phyloP scores from a whole-genome alignment of 208 protist species.

The Leishmania tropica region DNA sequence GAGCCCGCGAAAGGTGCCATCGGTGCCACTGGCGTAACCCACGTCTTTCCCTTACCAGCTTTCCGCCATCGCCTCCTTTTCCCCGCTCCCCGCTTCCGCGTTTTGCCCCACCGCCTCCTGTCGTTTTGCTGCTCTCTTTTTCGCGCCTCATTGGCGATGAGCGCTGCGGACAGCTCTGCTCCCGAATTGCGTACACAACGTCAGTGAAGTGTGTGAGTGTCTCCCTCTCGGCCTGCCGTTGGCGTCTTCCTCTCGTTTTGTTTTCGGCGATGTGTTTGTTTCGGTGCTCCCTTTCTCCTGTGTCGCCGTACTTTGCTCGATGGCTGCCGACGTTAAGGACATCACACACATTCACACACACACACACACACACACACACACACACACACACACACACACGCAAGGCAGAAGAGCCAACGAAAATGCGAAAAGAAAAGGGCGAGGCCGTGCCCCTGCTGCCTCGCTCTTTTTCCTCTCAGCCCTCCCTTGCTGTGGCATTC shows the following conservation, averaged over 20 bases:
- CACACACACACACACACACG: background rate
- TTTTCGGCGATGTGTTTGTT: background rate
- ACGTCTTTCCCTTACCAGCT: background rate
- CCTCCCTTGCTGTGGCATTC: background rate
- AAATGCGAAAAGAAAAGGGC: background rate
- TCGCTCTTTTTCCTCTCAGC: background rate
- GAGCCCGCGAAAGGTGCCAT: background rate
- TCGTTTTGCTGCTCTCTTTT: background rate
- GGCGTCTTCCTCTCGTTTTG: background rate
- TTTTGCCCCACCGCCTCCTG: background rate
- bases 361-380: too few relatives aligned
- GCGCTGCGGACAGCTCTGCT: background rate
- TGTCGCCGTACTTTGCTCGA: background rate
- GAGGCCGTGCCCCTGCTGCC: background rate
- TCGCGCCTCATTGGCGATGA: background rate
- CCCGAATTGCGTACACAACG: background rate
- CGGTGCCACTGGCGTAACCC: background rate
- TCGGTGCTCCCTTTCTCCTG: background rate
- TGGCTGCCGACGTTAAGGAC: background rate
- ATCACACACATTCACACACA: background rate
- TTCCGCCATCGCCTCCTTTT: background rate
- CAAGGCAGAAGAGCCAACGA: background rate
- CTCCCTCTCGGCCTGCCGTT: constrained; percentile 4
- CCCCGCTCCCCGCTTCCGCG: background rate
- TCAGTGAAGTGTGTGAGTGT: background rate